phyloP scores from a whole-genome alignment of 129 eudicot species.

The Ambrosia trifida region DNA sequence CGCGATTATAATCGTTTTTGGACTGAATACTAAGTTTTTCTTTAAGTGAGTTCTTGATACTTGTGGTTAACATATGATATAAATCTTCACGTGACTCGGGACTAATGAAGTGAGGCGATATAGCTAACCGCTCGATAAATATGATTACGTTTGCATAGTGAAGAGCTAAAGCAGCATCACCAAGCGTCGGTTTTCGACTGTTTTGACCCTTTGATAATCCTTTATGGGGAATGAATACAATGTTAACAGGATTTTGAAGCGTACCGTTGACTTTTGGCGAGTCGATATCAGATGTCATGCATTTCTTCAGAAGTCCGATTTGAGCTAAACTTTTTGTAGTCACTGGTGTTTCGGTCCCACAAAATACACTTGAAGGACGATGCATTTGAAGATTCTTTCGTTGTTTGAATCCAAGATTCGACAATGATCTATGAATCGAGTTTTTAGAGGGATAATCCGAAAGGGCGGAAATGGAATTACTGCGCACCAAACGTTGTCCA shows the following conservation, averaged over 20 bases:
- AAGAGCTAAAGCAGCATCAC: slow-evolving; percentile 74
- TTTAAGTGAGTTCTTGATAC: slow-evolving; percentile 58
- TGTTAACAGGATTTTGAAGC: slow-evolving; percentile 4
- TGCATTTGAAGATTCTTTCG: slow-evolving; percentile 31
- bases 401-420: slow-evolving; percentile 51
- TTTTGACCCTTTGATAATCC: slow-evolving; percentile 30
- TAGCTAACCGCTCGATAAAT: slow-evolving; percentile 74
- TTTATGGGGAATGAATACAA: slow-evolving; percentile 30
- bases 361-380: slow-evolving; percentile 30
- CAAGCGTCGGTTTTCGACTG: slow-evolving; percentile 58
- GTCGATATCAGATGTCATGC: slow-evolving; percentile 61
- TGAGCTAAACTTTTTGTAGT: slow-evolving; percentile 49
- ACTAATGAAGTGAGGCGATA: slow-evolving; percentile 76
- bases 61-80: slow-evolving; percentile 71
- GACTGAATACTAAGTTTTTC: slow-evolving; percentile 45
- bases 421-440: slow-evolving; percentile 50
- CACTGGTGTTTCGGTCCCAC: slow-evolving; percentile 37
- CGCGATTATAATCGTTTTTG: slow-evolving; percentile 44
- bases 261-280: slow-evolving; percentile 37
- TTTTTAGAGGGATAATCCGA: slow-evolving; percentile 46
- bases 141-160: slow-evolving; percentile 84
- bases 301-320: slow-evolving; percentile 54
- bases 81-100: slow-evolving; percentile 88
- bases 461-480: slow-evolving; percentile 56
- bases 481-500: slow-evolving; percentile 39